A percentile compares a stretch with the other conserved stretches of the same genome.
Conservation (phyloP, 2,329 filamentous ascomycete genomes). For the Talaromyces amestolkiae region DNA sequence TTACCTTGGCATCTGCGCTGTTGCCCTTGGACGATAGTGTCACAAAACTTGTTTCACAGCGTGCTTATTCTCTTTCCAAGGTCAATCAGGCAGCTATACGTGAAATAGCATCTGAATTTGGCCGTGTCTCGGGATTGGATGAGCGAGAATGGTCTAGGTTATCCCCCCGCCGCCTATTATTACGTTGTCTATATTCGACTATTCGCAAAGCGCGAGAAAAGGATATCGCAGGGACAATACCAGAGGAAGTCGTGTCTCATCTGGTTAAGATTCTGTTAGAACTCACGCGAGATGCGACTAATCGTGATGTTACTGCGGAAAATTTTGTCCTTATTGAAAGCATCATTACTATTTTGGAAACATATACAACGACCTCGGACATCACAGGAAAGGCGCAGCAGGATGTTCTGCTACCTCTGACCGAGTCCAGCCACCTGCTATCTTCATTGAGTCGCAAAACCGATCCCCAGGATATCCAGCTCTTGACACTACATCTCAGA, state of each 20-base stretch:
- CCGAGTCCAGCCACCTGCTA: constrained; percentile 42
- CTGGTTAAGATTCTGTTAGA: constrained; percentile 33
- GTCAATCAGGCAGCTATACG: constrained; percentile 31
- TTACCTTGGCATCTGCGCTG: constrained; percentile 29
- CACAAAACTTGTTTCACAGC: constrained; percentile 24
- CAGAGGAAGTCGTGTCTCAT: constrained; percentile 27
- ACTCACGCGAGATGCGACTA: constrained; percentile 21
- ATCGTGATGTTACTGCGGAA: constrained; percentile 15
- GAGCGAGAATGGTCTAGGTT: constrained; percentile 23
- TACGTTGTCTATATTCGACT: constrained; percentile 34
- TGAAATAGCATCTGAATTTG: constrained; percentile 27
- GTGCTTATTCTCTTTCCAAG: constrained; percentile 30
- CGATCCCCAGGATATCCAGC: constrained; percentile 26
- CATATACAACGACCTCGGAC: constrained; percentile 33
- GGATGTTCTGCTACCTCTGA: constrained; percentile 30
- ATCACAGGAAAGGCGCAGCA: constrained; percentile 29
- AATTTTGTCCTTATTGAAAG: constrained; percentile 28
- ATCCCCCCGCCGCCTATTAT: constrained; percentile 34
- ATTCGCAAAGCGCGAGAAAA: constrained; percentile 34
- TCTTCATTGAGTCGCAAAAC: constrained; percentile 20
- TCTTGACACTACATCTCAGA: constrained; percentile 54
- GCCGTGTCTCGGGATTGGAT: constrained; percentile 27
- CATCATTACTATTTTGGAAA: constrained; percentile 39
- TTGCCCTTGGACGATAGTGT: constrained; percentile 33
- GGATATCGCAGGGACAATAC: constrained; percentile 29